A percentile compares a stretch with the other conserved stretches of the same genome.
Evolutionary conservation across 2,329 filamentous ascomycete species (phyloP).

Genomic region (Diaporthe sp.): DNA sequence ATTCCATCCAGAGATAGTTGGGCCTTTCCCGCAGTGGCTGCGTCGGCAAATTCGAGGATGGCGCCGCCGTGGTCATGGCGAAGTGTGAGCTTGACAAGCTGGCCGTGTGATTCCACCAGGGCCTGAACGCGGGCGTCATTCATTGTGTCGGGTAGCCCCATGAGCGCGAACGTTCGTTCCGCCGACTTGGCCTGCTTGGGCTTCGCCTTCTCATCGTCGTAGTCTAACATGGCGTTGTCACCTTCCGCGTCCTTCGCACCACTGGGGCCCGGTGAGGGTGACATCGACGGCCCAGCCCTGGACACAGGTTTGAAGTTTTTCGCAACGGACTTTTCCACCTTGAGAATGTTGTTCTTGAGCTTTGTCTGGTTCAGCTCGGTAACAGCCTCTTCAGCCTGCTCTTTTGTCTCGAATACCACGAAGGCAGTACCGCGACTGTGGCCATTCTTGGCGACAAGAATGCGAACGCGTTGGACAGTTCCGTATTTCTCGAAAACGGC

Average conservation of each 20-base stretch:
- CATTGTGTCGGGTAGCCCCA: constrained; percentile 92
- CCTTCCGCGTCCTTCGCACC: constrained; percentile 50
- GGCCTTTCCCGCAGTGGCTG: constrained; percentile 80
- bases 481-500: constrained; percentile 83
- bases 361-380: constrained; percentile 79
- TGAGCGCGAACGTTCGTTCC: constrained; percentile 76
- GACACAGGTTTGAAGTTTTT: constrained; percentile 70
- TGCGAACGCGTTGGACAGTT: constrained; percentile 77
- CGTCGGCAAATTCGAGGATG: constrained; percentile 83
- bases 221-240: constrained; percentile 57
- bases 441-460: constrained; percentile 77
- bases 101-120: constrained; percentile 78
- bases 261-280: constrained; percentile 53
- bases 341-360: constrained; percentile 76
- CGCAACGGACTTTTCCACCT: constrained; percentile 73
- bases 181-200: constrained; percentile 43
- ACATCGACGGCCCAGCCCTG: constrained; percentile 53
- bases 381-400: constrained; percentile 76
- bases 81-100: constrained; percentile 81
- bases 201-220: constrained; percentile 36
- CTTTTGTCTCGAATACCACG: constrained; percentile 80
- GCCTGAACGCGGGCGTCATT: constrained; percentile 87
- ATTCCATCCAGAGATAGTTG: constrained; percentile 70
- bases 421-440: constrained; percentile 85
- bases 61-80: constrained; percentile 88